Percentiles rank a stretch among this genome's conserved stretches.
These are phyloP conservation scores for Clavaria fumosa DNA, from an alignment of 768 basidiomycete species.

Conservation along the genomic window DNA sequence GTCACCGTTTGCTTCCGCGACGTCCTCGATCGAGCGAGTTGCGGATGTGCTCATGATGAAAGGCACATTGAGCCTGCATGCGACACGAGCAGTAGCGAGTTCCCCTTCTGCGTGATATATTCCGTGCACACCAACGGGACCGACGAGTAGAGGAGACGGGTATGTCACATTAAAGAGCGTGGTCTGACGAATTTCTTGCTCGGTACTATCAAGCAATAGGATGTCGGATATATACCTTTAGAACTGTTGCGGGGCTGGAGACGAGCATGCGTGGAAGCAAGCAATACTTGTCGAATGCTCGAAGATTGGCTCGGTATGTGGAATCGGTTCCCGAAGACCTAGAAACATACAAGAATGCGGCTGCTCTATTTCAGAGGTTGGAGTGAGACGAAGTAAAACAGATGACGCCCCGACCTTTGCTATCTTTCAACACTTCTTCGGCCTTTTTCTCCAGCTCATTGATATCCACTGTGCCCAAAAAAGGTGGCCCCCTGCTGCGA, in stretches of 20 bases:
- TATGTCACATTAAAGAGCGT: constrained; percentile 56
- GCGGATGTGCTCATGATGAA: constrained; percentile 68
- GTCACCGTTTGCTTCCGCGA: constrained; percentile 56
- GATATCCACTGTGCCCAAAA: constrained; percentile 43
- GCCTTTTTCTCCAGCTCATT: constrained; percentile 56
- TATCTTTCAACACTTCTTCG: constrained; percentile 41
- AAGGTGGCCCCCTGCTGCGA: constrained; percentile 21
- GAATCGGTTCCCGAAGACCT: constrained; percentile 60
- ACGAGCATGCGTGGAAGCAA: constrained; percentile 76
- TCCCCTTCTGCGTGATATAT: constrained; percentile 61
- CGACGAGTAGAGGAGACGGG: constrained; percentile 45
- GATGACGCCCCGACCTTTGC: constrained; percentile 27
- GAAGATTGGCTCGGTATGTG: constrained; percentile 53
- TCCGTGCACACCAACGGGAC: constrained; percentile 68
- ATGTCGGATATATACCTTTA: constrained; percentile 31
- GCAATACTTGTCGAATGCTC: constrained; percentile 47
- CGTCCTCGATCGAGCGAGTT: constrained; percentile 55
- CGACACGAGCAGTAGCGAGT: constrained; percentile 52
- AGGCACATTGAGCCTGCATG: constrained; percentile 43
- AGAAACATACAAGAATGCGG: constrained; percentile 59
- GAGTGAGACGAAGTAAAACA: neutral
- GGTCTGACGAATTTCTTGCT: constrained; percentile 40
- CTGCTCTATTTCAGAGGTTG: constrained; percentile 16
- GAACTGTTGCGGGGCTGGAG: constrained; percentile 35
- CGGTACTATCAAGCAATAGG: neutral